Evolutionary conservation across 2,329 filamentous ascomycete species (phyloP), one percentile per base, ranked within the genome.

Genomic region (Cordyceps javanica): DNA sequence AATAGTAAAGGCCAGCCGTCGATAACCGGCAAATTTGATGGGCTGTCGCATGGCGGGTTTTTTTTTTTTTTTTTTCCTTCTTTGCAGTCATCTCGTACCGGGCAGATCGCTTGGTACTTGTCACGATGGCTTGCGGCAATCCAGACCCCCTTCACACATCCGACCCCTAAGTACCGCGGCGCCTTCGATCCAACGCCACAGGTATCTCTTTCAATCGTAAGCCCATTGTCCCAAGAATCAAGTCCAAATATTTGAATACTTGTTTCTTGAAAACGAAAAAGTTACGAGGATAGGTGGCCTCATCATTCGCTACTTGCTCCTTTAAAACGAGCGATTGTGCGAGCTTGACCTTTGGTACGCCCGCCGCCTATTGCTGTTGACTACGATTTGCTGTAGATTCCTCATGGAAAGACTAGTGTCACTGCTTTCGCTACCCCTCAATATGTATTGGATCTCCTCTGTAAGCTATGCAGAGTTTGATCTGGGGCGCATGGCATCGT

Each of bases 151-250:
- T 44, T 32, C 30, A 39, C 28, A 26, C 28, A 14, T 41, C 52
- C 30, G 41, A 13, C 39, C 38, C 50, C 26, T 38, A n/a, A n/a
- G n/a, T 26, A 45, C 19, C 21, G 32, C 42, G 36, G 28, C 30
- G 30, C 52, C 30, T 46, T 55, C 41, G 41, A 55, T 55, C 28
- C 52, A 25, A 30, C 52, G 52, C 52, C 52, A 55, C 52, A 21
- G 30, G 28, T 30, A 38, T 5, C 13, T 54, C 3, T 19, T 16
- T 13, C 30, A 10, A 26, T 21, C 21, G 30, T 36, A 5, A 25
- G 13, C 14, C 9, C 5, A 3, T 38, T 36, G 21, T n/a, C 19
- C 23, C 13, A 25, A 21, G 21, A 32, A n/a, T n/a, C n/a, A n/a
- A 11, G 11, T n/a, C 39, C 14, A n/a, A 42, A n/a, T 21, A 14